Evolutionary conservation across 805 yeast genomes (phyloP).

Genomic region (Cyberlindnera galapagoensis): DNA sequence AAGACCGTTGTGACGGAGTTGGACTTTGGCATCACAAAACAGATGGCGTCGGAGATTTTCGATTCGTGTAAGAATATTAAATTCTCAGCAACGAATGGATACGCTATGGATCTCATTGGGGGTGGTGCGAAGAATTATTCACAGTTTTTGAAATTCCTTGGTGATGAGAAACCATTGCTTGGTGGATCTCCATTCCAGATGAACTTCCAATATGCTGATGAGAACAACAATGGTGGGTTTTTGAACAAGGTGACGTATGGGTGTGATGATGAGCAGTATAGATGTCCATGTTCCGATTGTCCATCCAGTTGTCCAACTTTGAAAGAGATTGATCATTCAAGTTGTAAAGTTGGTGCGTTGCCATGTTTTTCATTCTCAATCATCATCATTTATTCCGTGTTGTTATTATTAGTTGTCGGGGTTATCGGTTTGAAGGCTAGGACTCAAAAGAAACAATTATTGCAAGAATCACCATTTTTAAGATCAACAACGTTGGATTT

Average conservation of each 20-base stretch:
- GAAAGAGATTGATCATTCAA: slow-evolving; percentile 34
- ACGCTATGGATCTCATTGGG: slow-evolving; percentile 93
- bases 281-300: slow-evolving; percentile 91
- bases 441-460: slow-evolving; percentile 26
- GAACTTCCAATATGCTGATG: slow-evolving; percentile 51
- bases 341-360: slow-evolving; percentile 52
- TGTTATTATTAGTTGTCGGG: slow-evolving; percentile 22
- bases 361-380: slow-evolving; percentile 73
- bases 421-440: slow-evolving; percentile 19
- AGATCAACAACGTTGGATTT: slow-evolving; percentile 20
- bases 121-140: slow-evolving; percentile 85
- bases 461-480: slow-evolving; percentile 37
- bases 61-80: slow-evolving; percentile 86
- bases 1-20: slow-evolving; percentile 64
- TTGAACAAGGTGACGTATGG: slow-evolving; percentile 16
- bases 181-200: slow-evolving; percentile 98
- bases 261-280: slow-evolving; percentile 60
- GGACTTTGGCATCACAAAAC: slow-evolving; percentile 51
- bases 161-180: slow-evolving; percentile 87
- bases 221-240: slow-evolving; percentile 13
- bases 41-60: slow-evolving; percentile 58
- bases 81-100: slow-evolving; percentile 91
- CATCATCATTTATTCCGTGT: slow-evolving; percentile 39
- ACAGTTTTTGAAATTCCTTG: slow-evolving; percentile 78
- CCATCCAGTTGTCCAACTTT: slow-evolving; percentile 70